A percentile compares a stretch with the other conserved stretches of the same genome.
Evolutionary conservation across 2,329 filamentous ascomycete species (phyloP).

Genomic region (Fusarium staphyleae): DNA sequence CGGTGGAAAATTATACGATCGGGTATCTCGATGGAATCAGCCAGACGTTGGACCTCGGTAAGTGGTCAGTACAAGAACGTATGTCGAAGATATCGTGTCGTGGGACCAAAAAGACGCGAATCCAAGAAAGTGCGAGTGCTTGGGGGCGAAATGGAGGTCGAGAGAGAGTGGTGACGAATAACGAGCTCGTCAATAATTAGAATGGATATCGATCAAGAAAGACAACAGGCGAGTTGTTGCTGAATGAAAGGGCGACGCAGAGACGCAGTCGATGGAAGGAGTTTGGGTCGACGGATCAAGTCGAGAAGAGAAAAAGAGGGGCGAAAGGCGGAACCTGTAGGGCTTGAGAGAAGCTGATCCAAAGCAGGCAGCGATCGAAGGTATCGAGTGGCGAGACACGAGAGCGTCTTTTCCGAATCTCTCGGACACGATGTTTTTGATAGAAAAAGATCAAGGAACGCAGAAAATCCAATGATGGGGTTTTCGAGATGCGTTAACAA

Average conservation of each 20-base stretch:
- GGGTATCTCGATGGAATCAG: slow-evolving; percentile 38
- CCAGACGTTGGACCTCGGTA: slow-evolving; percentile 22
- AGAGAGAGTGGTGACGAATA: slow-evolving; percentile 29
- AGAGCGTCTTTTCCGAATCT: no score
- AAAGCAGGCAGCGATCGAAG: slow-evolving; percentile 18
- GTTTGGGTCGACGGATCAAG: slow-evolving; percentile 13
- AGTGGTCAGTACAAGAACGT: slow-evolving; percentile 28
- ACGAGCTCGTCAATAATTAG: slow-evolving; percentile 33
- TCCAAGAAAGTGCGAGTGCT: slow-evolving; percentile 38
- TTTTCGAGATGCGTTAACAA: no score
- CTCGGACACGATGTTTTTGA: no score
- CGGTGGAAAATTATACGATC: slow-evolving; percentile 37
- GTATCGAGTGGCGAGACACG: no score
- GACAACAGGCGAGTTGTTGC: slow-evolving; percentile 21
- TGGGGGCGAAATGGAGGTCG: slow-evolving; percentile 22
- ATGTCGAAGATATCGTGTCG: slow-evolving; percentile 27
- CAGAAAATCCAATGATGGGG: no score
- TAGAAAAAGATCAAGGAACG: no score
- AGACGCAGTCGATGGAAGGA: slow-evolving; percentile 27
- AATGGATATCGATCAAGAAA: slow-evolving; percentile 28
- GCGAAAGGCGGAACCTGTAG: slow-evolving; percentile 11
- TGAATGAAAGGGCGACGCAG: slow-evolving; percentile 39
- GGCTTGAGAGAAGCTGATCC: slow-evolving; percentile 4
- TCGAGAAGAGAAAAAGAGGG: slow-evolving; percentile 8
- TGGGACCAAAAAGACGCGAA: slow-evolving; percentile 32